phyloP scores from a whole-genome alignment of 345 rosid genomes.

The Citrus medica region DNA sequence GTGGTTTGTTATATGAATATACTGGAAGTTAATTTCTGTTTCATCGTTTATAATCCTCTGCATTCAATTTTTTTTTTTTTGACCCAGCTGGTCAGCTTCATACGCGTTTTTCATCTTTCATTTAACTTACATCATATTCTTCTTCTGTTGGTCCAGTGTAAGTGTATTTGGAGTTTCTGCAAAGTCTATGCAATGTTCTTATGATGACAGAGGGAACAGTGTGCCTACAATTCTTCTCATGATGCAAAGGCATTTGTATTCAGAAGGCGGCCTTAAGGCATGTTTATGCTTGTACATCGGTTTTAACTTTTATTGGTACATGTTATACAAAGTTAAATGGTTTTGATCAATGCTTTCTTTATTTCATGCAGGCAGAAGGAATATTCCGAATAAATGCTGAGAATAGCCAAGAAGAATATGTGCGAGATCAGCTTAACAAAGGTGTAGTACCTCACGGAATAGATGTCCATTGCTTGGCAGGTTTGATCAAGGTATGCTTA shows the following conservation, averaged over 20 bases:
- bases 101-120: slow-evolving; percentile 1
- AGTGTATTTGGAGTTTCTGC: slow-evolving; percentile 95
- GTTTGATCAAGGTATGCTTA: slow-evolving; percentile 68
- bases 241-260: slow-evolving; percentile 77
- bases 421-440: slow-evolving; percentile 65
- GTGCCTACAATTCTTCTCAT: slow-evolving; percentile 88
- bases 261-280: slow-evolving; percentile 82
- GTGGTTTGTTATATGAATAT: neutral
- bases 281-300: slow-evolving; percentile 8
- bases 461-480: slow-evolving; percentile 91
- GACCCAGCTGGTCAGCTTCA: neutral
- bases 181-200: slow-evolving; percentile 88
- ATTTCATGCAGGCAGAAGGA: slow-evolving; percentile 77
- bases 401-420: slow-evolving; percentile 68
- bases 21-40: neutral
- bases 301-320: neutral
- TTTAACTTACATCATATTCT: neutral
- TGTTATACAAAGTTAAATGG: neutral
- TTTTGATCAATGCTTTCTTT: slow-evolving; percentile 13
- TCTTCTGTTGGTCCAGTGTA: slow-evolving; percentile 40
- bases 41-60: no score
- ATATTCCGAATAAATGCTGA: slow-evolving; percentile 88
- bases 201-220: slow-evolving; percentile 78
- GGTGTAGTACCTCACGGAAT: slow-evolving; percentile 75
- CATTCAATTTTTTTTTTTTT: neutral